Evolutionary conservation across 306 rosid species (phyloP), one percentile per base, ranked within the genome.

Genomic region (Mimosa bimucronata): DNA sequence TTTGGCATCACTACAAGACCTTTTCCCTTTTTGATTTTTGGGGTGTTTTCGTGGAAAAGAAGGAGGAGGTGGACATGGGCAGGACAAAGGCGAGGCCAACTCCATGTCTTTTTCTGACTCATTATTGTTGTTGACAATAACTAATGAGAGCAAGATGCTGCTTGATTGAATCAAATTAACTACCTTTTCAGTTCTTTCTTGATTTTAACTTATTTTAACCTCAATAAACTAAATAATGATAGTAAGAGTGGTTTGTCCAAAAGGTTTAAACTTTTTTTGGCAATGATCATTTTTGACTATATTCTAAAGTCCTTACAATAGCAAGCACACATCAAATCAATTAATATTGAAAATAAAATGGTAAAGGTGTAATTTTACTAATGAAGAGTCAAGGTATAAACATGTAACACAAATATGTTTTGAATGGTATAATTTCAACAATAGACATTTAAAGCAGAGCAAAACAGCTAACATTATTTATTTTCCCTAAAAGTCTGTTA

Each of bases 121-220:
- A 73, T 31, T 25, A 40, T 57, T 4, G 30, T 19, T n/a, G 16
- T 60, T 4, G 37, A 55, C 28, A 46, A 18, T 19, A 18, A 5
- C 23, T 72, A 71, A 30, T 31, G 57, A 69, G 60, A 61, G 42
- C 19, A 12, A 67, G 5, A 38, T 68, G 73, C 53, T 41, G 73
- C 73, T 68, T 68, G 53, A 68, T 68, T 68, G 73, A 41, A 68
- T 68, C 73, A 41, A 68, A 66, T 66, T n/a, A 66, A 37, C 71
- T 9, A 0, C 48, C 25, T 66, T 37, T 38, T 21, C 6, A 40
- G 3, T 12, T 19, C 12, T n/a, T 53, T 53, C 11, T 23, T 3
- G 16, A 10, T 9, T 9, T 7, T 2, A 57, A 21, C 23, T 23
- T 23, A 57, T 58, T 58, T n/a, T 55, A 55, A 25, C 18, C 9